Evolutionary conservation across 148 eudicot genomes (phyloP), one percentile per base, ranked within the genome.

Genomic region (Cornus controversa): DNA sequence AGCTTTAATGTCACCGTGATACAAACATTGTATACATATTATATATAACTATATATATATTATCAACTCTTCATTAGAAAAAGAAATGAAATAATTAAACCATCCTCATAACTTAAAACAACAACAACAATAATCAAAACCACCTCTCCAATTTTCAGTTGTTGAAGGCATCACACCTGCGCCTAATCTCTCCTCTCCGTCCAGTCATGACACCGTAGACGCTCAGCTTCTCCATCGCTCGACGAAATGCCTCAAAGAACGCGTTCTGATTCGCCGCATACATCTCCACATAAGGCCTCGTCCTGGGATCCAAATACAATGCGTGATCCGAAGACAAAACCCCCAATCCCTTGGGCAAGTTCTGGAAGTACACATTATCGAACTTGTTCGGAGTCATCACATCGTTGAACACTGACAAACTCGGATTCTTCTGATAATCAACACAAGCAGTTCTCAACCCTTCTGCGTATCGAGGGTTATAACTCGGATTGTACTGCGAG

Each of bases 351-450:
- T 73, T 83, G 0, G 84, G 84, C 29, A 87, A 69, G 68, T 87
- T 87, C 78, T 71, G 75, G 65, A 64, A 87, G 47, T 87, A 87
- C 5, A 70, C 68, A 50, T 87, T 87, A 14, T 87, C 90, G 73
- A 87, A 87, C 13, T 87, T 87, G 62, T 79, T 85, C 0, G 90
- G 90, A 0, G 90, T 85, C 82, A 85, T 83, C 1, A 87, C 75
- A 70, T 87, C 90, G 26, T 87, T 87, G 70, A 87, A 81, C 20
- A 87, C 88, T 0, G 90, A 87, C 67, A 87, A 23, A 13, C 80
- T 78, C 5, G 90, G 85, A 10, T 85, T 45, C 15, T 66, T 47
- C 14, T 74, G 23, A 67, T 76, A 87, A 8, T 80, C 64, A 0
- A 73, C 25, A 40, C 90, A 87, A 0, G 90, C 90, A 8, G 73